Evolutionary conservation across 768 basidiomycete genomes (phyloP).

Genomic region (Termitomyces sp.): DNA sequence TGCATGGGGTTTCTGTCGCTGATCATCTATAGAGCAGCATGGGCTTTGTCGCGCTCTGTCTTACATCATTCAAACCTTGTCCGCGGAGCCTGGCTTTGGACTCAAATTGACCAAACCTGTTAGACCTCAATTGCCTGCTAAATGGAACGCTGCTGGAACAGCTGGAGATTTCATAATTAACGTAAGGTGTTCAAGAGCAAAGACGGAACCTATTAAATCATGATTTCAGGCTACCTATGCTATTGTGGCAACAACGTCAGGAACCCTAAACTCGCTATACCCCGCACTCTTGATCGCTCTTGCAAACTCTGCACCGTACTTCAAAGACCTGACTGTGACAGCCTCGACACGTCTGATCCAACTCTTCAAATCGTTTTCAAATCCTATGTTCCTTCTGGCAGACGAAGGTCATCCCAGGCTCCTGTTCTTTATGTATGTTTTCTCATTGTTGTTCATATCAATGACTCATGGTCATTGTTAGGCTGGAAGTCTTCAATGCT

Average conservation of each 20-base stretch:
- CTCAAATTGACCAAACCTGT: constrained; percentile 59
- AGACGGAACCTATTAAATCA: not conserved
- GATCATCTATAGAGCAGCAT: constrained; percentile 62
- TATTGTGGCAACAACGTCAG: constrained; percentile 85
- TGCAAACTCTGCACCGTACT: constrained; percentile 83
- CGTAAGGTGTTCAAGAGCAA: constrained; percentile 34
- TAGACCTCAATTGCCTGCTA: constrained; percentile 62
- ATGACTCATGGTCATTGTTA: constrained; percentile 19
- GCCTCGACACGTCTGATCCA: constrained; percentile 83
- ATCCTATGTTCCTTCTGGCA: constrained; percentile 80
- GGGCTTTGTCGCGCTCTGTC: constrained; percentile 85
- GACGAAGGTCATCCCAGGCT: constrained; percentile 95
- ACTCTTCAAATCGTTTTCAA: constrained; percentile 88
- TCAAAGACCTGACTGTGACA: constrained; percentile 74
- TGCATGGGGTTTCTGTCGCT: not conserved
- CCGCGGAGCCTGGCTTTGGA: constrained; percentile 79
- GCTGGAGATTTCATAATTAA: constrained; percentile 86
- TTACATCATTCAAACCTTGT: constrained; percentile 88
- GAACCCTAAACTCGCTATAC: constrained; percentile 76
- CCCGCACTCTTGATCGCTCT: constrained; percentile 89
- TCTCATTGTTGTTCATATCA: not conserved
- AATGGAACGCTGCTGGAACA: constrained; percentile 69
- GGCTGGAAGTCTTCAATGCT: constrained; percentile 89
- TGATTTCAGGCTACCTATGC: constrained; percentile 73
- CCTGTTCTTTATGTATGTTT: constrained; percentile 77